Base-by-base conservation (phyloP, 768 basidiomycete genomes). In the Mycena olivaceomarginata region DNA sequence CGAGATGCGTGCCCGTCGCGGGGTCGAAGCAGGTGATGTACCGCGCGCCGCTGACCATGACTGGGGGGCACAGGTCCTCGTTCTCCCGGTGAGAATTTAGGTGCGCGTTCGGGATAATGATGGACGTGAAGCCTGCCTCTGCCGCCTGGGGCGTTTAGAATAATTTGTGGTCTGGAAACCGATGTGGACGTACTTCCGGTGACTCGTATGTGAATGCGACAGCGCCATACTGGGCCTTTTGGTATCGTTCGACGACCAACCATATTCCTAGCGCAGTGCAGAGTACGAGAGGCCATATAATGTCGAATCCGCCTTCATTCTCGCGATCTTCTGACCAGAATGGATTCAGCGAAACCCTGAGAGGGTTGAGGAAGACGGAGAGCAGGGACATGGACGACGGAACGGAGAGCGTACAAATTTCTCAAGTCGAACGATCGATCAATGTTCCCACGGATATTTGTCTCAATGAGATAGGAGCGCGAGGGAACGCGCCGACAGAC, bases 21-120 rank as follows among this genome's bases (percentile, higher is more conserved):
- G 98, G 98, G 84, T 99, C 98, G 80, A 92, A 99, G 83, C 94
- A 94, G 2, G 98, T 99, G 75, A 99, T 94, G 82, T 95, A 97
- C 56, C 92, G 89, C 62, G 91, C 87, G 53, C 88, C 89, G 1
- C 86, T 83, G 41, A 90, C 83, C 15, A 85, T 82, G 59, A 89
- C 82, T 2, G 88, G 82, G 4, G 94, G 92, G 48, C 90, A 85
- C 43, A 97, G 87, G 12, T 89, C 89, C 2, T 87, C 84, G 77
- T 92, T 88, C 9, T 87, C 85, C 53, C 90, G 83, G 83, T 98
- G 97, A 5, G 95, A 93, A 76, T 90, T 88, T 59, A 97, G 88
- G 67, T 87, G 86, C 8, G 96, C 91, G 25, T 93, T 87, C 18
- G 83, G 82, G 69, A 97, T 92, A 56, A 88, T 85, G 22, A 88